Percentiles rank a stretch among this genome's conserved stretches.
Conservation (phyloP, 169 alveolate species). For the Plasmodium knowlesi region DNA sequence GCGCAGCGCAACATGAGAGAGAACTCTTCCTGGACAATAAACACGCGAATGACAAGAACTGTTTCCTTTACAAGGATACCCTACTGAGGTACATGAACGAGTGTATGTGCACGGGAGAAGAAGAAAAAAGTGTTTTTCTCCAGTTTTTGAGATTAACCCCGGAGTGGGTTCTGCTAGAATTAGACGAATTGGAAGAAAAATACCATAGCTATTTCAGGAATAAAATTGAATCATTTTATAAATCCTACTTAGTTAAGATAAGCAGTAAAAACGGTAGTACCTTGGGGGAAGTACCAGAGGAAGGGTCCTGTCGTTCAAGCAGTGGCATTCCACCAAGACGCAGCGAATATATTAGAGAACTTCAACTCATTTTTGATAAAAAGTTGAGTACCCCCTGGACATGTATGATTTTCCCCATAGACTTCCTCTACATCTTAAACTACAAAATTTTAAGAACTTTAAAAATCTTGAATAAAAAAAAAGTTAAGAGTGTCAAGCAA, state of each 20-base stretch:
- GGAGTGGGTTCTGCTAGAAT: slow-evolving; percentile 61
- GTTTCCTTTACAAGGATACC: slow-evolving; percentile 23
- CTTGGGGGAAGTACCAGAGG: not conserved
- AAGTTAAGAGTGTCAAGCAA: not conserved
- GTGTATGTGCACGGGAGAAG: slow-evolving; percentile 30
- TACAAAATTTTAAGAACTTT: slow-evolving; percentile 28
- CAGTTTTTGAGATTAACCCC: slow-evolving; percentile 31
- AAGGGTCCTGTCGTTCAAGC: not conserved
- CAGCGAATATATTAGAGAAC: slow-evolving; percentile 11
- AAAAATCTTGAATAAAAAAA: slow-evolving; percentile 13
- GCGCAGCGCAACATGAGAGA: not conserved
- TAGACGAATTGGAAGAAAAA: slow-evolving; percentile 15
- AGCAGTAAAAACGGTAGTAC: not conserved
- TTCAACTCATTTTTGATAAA: slow-evolving; percentile 43
- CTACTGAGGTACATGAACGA: slow-evolving; percentile 47
- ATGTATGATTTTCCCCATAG: slow-evolving; percentile 63
- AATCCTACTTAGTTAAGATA: slow-evolving; percentile 29
- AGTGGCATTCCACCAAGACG: not conserved
- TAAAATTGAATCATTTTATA: slow-evolving; percentile 55
- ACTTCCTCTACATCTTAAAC: slow-evolving; percentile 19
- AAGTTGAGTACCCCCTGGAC: slow-evolving; percentile 42
- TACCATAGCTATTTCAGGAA: slow-evolving; percentile 50
- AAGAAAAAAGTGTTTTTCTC: slow-evolving; percentile 31
- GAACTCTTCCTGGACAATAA: not conserved
- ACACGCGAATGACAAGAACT: not conserved